Conservation (phyloP, 495 filamentous ascomycete species). For the Penicillium goetzii region DNA sequence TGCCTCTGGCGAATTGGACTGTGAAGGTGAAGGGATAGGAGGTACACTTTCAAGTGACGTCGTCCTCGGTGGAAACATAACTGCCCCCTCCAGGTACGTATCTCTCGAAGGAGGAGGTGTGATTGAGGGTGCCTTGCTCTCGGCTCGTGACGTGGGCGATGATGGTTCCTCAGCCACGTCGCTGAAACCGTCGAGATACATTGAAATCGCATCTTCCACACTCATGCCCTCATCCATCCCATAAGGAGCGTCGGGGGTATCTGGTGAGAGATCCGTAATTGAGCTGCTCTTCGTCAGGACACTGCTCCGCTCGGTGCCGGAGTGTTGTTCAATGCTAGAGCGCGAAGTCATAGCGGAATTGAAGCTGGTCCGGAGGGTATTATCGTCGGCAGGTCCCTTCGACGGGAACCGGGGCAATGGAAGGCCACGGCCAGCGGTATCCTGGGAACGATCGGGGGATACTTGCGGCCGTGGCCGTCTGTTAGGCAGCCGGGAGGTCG, state of each 20-base stretch:
- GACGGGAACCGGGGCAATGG: constrained; percentile 41
- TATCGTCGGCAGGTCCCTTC: constrained; percentile 43
- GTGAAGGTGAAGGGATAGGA: constrained; percentile 33
- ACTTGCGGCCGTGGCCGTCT: constrained; percentile 36
- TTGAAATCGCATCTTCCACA: constrained; percentile 89
- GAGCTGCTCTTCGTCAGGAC: constrained; percentile 80
- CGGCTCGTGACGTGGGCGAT: constrained; percentile 38
- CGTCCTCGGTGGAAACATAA: constrained; percentile 22
- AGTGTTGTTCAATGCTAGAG: constrained; percentile 69
- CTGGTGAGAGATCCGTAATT: constrained; percentile 64
- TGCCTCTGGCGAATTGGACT: constrained; percentile 9
- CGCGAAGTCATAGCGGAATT: constrained; percentile 70
- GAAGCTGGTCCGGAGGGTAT: constrained; percentile 70
- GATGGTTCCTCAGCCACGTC: constrained; percentile 55
- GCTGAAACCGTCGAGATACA: constrained; percentile 85
- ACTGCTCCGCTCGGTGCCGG: constrained; percentile 79
- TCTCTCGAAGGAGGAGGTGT: constrained; percentile 38
- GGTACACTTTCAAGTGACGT: constrained; percentile 31
- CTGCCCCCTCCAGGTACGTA: constrained; percentile 31
- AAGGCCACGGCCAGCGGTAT: constrained; percentile 29
- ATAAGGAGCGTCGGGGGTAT: constrained; percentile 57
- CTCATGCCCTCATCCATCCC: constrained; percentile 74
- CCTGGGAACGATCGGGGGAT: constrained; percentile 36
- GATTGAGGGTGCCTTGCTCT: constrained; percentile 39
- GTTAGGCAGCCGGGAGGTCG: constrained; percentile 38